These are phyloP conservation scores for Orbilia oligospora DNA, from an alignment of 2,329 filamentous ascomycete genomes.

Conservation along the genomic window DNA sequence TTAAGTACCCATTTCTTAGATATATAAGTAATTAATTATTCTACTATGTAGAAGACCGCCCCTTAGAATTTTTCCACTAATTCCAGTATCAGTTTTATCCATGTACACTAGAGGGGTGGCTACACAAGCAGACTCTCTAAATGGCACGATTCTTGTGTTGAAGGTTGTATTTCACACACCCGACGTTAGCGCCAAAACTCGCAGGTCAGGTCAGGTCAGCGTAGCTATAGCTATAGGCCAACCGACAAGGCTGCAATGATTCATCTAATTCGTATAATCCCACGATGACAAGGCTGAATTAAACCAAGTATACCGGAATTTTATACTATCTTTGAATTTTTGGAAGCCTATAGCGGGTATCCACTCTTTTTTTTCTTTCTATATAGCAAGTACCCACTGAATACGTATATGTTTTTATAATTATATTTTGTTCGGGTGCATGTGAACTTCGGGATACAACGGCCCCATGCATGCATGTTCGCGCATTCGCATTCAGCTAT, in stretches of 20 bases:
- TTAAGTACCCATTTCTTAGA: no score
- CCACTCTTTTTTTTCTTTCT: neutral
- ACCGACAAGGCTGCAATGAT: neutral
- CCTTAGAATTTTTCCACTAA: no score
- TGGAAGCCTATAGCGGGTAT: neutral
- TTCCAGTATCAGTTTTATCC: no score
- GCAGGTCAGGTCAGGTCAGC: neutral
- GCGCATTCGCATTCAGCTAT: conserved; percentile 3
- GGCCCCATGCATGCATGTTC: neutral
- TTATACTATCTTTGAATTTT: neutral
- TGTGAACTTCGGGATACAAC: neutral
- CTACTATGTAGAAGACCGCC: no score
- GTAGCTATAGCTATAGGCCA: neutral
- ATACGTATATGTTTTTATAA: neutral
- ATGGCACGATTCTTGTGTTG: no score
- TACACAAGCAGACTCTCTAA: no score
- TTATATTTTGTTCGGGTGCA: neutral
- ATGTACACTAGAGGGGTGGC: no score
- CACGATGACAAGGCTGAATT: neutral
- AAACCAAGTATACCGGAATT: no score
- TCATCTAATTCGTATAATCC: neutral
- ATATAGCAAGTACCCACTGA: no score
- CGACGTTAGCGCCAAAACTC: no score
- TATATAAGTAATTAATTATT: no score
- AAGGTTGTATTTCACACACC: no score